Evolutionary conservation across 345 rosid species (phyloP).

Genomic region (Lumnitzera littorea): DNA sequence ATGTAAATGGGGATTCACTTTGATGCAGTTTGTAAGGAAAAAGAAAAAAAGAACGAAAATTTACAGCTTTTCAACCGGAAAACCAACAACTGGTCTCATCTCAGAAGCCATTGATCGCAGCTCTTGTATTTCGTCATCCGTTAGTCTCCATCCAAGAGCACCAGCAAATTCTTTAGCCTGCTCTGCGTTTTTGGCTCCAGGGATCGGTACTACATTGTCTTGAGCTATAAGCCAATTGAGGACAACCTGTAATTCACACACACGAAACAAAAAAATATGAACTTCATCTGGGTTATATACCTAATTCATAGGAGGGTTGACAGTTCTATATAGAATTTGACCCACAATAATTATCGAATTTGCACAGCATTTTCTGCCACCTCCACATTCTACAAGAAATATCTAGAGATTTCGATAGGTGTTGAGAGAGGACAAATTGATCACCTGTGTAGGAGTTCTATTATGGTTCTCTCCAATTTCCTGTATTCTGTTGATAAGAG

Average conservation of each 20-base stretch:
- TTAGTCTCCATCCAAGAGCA: constrained; percentile 81
- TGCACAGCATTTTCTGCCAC: too few species aligned
- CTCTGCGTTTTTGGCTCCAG: constrained; percentile 81
- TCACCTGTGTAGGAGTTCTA: constrained; percentile 81
- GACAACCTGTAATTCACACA: constrained; percentile 39
- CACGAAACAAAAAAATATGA: neutral
- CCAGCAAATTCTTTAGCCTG: constrained; percentile 81
- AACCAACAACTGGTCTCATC: constrained; percentile 49
- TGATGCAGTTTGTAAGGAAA: neutral
- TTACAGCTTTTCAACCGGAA: constrained; percentile 67
- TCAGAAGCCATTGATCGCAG: constrained; percentile 70
- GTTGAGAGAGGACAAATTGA: neutral
- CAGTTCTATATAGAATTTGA: too few species aligned
- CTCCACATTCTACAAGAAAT: too few species aligned
- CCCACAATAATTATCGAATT: too few species aligned
- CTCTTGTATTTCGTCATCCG: constrained; percentile 51
- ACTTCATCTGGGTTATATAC: too few species aligned
- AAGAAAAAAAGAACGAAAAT: neutral
- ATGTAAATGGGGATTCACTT: too few species aligned
- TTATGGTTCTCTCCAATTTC: constrained; percentile 57
- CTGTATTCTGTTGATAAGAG: constrained; percentile 56
- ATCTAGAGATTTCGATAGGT: neutral
- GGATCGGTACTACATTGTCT: constrained; percentile 86
- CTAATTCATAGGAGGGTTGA: too few species aligned
- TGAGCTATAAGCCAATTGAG: constrained; percentile 93